Conservation (phyloP, 305 asterid genomes). For the Solanum hybrid region DNA sequence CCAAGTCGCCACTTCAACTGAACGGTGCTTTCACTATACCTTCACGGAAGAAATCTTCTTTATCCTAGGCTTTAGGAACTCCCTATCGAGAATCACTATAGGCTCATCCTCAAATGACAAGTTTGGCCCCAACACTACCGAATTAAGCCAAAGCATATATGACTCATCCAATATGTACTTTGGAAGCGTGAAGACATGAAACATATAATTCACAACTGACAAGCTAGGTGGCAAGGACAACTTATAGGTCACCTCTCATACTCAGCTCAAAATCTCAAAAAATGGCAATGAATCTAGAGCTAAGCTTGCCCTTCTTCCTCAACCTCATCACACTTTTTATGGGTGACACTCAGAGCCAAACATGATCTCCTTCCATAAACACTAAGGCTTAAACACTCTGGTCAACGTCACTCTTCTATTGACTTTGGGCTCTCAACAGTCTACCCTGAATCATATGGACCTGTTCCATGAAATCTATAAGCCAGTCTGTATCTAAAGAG, state of each 20-base stretch:
- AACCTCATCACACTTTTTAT: neutral
- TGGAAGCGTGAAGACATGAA: too few species aligned
- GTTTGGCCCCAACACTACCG: too few species aligned
- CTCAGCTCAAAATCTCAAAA: too few species aligned
- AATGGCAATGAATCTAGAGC: too few species aligned
- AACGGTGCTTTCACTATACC: neutral
- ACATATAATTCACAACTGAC: too few species aligned
- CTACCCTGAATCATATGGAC: neutral
- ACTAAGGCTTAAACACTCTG: neutral
- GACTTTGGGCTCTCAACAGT: neutral
- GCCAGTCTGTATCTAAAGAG: neutral
- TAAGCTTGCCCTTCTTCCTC: neutral
- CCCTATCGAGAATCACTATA: neutral
- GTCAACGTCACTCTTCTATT: neutral
- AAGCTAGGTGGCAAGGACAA: too few species aligned
- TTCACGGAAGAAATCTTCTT: neutral
- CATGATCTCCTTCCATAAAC: neutral
- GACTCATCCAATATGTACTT: too few species aligned
- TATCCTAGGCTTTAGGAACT: neutral
- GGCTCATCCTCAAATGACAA: neutral
- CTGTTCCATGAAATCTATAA: neutral
- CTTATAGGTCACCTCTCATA: too few species aligned
- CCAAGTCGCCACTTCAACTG: neutral
- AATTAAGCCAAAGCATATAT: too few species aligned
- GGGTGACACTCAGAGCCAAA: neutral